Evolutionary conservation across 2,329 filamentous ascomycete genomes (phyloP), one percentile per base, ranked within the genome.

Genomic region (Gaeumannomyces sp.): DNA sequence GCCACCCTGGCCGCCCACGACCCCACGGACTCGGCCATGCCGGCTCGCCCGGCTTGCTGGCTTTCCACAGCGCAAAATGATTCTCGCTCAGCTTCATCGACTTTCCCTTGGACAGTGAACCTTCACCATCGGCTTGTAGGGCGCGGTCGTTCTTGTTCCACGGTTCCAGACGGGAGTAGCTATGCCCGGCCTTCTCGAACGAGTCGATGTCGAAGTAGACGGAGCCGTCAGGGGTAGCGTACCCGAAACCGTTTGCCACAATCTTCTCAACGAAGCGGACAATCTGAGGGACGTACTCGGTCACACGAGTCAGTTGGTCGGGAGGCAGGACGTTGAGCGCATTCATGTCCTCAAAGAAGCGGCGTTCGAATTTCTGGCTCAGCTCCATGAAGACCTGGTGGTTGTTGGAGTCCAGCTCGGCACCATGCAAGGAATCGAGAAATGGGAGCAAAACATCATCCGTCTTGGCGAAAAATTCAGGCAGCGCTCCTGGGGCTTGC

Each of bases 121-220:
- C 89, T 73, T 91, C 89, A 28, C 88, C 88, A 71, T 91, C 88
- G 0, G 86, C 87, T 67, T 84, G 81, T 33, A 90, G 76, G 27
- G 83, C 83, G 67, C 85, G 82, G 74, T 91, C 84, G 63, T 85
- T 85, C 29, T 84, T 80, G 71, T 87, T 90, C 86, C 86, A 89
- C 0, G 89, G 89, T 71, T 90, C 86, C n/a, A 91, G 77, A 27
- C 88, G 80, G 4, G 88, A 86, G 70, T 91, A 91, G 53, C 81
- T 79, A 70, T 89, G 85, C 0, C 88, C 87, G 1, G 81, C 81
- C 56, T 77, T 77, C 72, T 91, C 87, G 73, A 90, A 91, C 0
- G 84, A 81, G n/a, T 81, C 79, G 66, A 89, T 90, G 69, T 91
- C 88, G 69, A 91, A 91, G 73, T 91, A 91, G 0, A 91, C 87